Evolutionary conservation across 768 basidiomycete genomes (phyloP).

Genomic region (Mycena alexandri): DNA sequence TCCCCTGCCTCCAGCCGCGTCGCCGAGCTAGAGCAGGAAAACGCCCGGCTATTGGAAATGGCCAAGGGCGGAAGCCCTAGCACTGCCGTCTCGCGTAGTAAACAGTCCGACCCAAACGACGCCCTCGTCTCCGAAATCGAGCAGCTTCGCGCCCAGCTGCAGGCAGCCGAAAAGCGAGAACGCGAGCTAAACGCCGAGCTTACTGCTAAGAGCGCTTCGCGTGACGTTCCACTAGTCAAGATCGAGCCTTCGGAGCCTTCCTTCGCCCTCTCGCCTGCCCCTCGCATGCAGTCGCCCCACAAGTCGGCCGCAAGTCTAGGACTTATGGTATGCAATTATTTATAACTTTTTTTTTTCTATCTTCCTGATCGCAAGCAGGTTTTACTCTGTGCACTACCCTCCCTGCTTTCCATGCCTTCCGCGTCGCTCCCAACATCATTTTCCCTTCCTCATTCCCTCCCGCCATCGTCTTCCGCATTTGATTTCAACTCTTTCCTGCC

Average conservation of each 20-base stretch:
- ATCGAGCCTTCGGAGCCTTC: conserved; percentile 69
- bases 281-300: conserved; percentile 60
- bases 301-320: conserved; percentile 76
- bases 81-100: conserved; percentile 41
- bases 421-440: conserved; percentile 68
- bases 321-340: conserved; percentile 69
- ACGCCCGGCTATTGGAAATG: conserved; percentile 75
- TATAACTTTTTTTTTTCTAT: conserved; percentile 35
- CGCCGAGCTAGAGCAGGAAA: conserved; percentile 87
- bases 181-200: conserved; percentile 74
- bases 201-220: conserved; percentile 51
- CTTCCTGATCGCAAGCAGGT: conserved; percentile 63
- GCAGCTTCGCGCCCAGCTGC: conserved; percentile 73
- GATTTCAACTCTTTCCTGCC: conserved; percentile 62
- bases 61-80: conserved; percentile 56
- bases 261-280: conserved; percentile 58
- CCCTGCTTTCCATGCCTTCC: conserved; percentile 76
- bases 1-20: conserved; percentile 69
- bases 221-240: conserved; percentile 59
- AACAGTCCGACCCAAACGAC: conserved; percentile 46
- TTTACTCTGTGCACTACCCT: conserved; percentile 82
- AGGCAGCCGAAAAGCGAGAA: conserved; percentile 75
- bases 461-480: conserved; percentile 59
- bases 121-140: conserved; percentile 72
- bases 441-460: conserved; percentile 63